Base-by-base conservation (phyloP, 257 asterid genomes). In the Eustoma russellianum region DNA sequence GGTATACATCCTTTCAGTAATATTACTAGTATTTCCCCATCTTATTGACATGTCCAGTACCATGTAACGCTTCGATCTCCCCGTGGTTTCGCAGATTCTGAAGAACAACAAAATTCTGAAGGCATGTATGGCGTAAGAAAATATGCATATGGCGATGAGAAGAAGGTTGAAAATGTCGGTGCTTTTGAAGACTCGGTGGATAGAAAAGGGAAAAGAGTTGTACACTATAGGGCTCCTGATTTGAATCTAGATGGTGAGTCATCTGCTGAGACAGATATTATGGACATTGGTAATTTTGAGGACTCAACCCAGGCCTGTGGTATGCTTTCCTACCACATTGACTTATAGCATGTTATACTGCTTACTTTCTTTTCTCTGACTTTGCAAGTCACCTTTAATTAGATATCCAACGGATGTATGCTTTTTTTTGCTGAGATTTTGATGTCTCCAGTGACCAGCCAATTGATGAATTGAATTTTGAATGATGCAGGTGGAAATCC, bases 181-280 rank as follows among this genome's bases (percentile, higher is more conserved):
- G 55, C 24, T 62, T 45, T 53, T 6, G 41, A 33, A 6, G 10
- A 46, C 38, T 7, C 55, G n/a, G 18, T 13, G 38, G 48, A 30
- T 17, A 33, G 41, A 7, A 50, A 33, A 17, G 63, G 63, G 48
- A 64, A 64, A 43, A 43, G 15, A 41, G 63, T 55, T 40, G 14
- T 4, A 19, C 41, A 56, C 11, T 45, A 17, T 35, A 56, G 62
- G 50, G 63, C 50, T 50, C 57, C 66, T 28, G 67, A 69, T 61
- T 65, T 30, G 59, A 64, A 68, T 53, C 24, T 57, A 49, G 75
- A 52, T 66, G 76, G 77, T 60, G 95, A 83, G 46, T 79, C 90
- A n/a, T 83, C 93, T 7, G 90, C 94, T 60, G 95, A 83, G 52
- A 86, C 89, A 17, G 75, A 70, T 71, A 69, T 77, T 60, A 62